Conservation (phyloP, 441 rosid genomes). For the Populus tomentosa region DNA sequence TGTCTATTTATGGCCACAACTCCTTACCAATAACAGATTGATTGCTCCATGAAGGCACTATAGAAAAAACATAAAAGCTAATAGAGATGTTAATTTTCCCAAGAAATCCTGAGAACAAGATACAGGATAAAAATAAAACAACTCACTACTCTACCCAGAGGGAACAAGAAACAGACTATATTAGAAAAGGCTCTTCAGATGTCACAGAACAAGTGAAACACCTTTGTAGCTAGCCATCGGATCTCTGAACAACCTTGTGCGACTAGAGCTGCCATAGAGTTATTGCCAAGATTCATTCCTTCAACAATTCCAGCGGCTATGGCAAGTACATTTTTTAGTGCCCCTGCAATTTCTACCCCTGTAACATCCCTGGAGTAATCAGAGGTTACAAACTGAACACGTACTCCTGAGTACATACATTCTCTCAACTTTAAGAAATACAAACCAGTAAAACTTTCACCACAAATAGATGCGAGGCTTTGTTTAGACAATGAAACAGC, state of each 20-base stretch:
- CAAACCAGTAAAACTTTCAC: not conserved
- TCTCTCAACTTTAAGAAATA: constrained; percentile 2
- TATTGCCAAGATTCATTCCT: constrained; percentile 89
- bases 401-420: constrained; percentile 11
- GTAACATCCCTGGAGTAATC: constrained; percentile 90
- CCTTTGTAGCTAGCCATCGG: constrained; percentile 94
- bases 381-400: constrained; percentile 67
- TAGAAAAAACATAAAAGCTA: not conserved
- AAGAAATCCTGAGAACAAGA: not conserved
- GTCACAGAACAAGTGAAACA: constrained; percentile 17
- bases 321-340: constrained; percentile 90
- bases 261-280: constrained; percentile 97
- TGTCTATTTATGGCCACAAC: no score
- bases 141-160: not conserved
- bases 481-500: not conserved
- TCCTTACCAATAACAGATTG: not conserved
- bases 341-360: constrained; percentile 96
- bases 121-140: not conserved
- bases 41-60: not conserved
- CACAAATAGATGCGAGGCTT: not conserved
- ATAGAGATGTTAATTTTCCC: not conserved
- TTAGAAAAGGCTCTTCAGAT: not conserved
- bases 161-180: not conserved
- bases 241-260: constrained; percentile 96
- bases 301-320: constrained; percentile 96